Evolutionary conservation across 2,329 filamentous ascomycete genomes (phyloP), one percentile per base, ranked within the genome.

Genomic region (Penicillium janthinellum): DNA sequence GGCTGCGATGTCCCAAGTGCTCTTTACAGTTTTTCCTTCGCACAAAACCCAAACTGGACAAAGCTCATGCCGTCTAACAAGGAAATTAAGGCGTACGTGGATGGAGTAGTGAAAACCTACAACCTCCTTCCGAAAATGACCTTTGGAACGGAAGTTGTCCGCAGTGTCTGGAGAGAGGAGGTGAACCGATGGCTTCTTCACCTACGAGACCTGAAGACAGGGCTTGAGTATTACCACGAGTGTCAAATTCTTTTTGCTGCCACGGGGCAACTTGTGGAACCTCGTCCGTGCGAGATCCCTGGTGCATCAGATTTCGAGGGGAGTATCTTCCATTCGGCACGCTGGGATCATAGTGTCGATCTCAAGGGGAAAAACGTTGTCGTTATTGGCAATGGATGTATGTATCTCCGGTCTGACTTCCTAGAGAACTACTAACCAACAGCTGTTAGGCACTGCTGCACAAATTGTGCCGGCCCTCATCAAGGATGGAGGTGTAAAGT

Each of bases 1-100:
- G 83, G 76, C 59, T 83, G 81, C 63, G 81, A 83, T 69, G 79
- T 84, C 2, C 83, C 78, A 72, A 81, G 78, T 22, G 77, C 79
- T 53, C 74, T 86, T 1, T 86, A 86, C 67, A 82, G 79, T n/a
- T 85, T 81, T 67, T 83, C 81, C 5, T 86, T 85, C 62, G 78
- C 77, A 2, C 80, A 76, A 50, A 85, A 83, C 56, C 74, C 80
- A 0, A 70, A 75, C 17, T 85, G 83, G 82, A 79, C 79, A 0
- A 76, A 74, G 11, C 74, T 83, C 28, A 77, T 81, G 64, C 81
- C 83, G 0, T 72, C 77, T 0, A 79, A 81, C 3, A 70, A 65
- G 8, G 83, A 85, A 62, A 83, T 85, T 48, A 77, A 81, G 25
- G 71, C 73, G 12, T 85, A 86, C 63, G 73, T 81, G 28, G 76